phyloP scores from a whole-genome alignment of 2,329 filamentous ascomycete genomes.

The Pestalotiopsis sp. region DNA sequence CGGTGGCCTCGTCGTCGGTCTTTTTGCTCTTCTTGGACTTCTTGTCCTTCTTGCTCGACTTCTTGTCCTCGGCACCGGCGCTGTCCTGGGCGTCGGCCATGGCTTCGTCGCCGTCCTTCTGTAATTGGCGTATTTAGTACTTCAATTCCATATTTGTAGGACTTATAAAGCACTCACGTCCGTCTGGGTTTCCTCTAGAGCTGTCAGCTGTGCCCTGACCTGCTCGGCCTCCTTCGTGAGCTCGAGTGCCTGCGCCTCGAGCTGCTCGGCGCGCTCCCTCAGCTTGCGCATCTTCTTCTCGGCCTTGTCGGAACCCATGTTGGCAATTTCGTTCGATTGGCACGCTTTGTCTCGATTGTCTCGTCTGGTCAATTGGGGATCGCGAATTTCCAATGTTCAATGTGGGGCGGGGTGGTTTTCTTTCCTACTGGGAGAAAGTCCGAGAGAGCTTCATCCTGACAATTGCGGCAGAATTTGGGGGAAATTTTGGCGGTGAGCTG shows the following conservation, averaged over 20 bases:
- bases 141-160: background rate
- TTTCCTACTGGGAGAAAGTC: background rate
- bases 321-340: slow-evolving; percentile 19
- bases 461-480: slow-evolving; percentile 12
- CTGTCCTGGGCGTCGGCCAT: slow-evolving; percentile 23
- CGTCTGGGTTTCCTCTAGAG: slow-evolving; percentile 25
- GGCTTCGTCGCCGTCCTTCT: slow-evolving; percentile 24
- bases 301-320: slow-evolving; percentile 26
- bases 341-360: background rate
- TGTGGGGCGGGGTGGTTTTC: slow-evolving; percentile 7
- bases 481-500: slow-evolving; percentile 13
- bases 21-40: slow-evolving; percentile 30
- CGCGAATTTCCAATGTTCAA: background rate
- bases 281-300: slow-evolving; percentile 43
- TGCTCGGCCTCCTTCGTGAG: slow-evolving; percentile 44
- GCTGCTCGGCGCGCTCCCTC: slow-evolving; percentile 41
- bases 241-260: slow-evolving; percentile 43
- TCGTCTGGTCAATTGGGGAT: background rate
- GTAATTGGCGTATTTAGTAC: slow-evolving; percentile 27
- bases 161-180: slow-evolving; percentile 23
- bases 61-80: slow-evolving; percentile 28
- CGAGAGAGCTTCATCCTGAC: background rate
- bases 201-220: slow-evolving; percentile 30
- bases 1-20: slow-evolving; percentile 19
- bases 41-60: slow-evolving; percentile 36